Base-by-base conservation (phyloP, 2,329 filamentous ascomycete genomes). In the Whalleya microplaca region DNA sequence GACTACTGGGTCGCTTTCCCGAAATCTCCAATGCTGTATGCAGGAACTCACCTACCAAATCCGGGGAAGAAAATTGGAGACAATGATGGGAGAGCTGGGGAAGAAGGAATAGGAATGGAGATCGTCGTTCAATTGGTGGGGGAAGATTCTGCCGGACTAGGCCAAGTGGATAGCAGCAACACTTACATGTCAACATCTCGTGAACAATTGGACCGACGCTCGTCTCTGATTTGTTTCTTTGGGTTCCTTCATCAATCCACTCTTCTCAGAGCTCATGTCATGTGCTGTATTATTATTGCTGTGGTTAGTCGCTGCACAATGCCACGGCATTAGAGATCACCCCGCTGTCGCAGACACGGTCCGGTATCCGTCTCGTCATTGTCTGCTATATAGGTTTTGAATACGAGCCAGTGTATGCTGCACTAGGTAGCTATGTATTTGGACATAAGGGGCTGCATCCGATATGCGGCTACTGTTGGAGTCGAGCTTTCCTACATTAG, bases 71-170 rank as follows among this genome's bases (percentile, higher is more conserved):
- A 57, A 57, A 55, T 54, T 52, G 45, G 54, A 54, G 48, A 56
- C 52, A 51, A 50, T 49, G 37, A 46, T 46, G 46, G 4, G 51
- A 54, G 21, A 52, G 20, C 58, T 58, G 55, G 53, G 51, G 44
- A 61, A 49, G 48, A 19, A 52, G 49, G 63, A 53, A 50, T 55
- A 60, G 18, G 40, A 32, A 53, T 53, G 45, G 45, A 50, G 58
- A 49, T 58, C 61, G 53, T 53, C 49, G 49, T 65, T 44, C 66
- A 51, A 72, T 71, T 72, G 69, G 70, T 71, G 69, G 69, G 53
- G 56, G 58, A 63, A 56, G 54, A 66, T 65, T 67, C 51, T 32
- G 51, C 64, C 65, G 64, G 64, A n/a, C 51, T 43, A 19, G 32
- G 41, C 32, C 32, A 48, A 43, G 43, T 45, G 23, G 29, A 45